Percentiles rank a stretch among this genome's conserved stretches.
Conservation (phyloP, 371 early-diverging fungal species). For the Mortierella sp. region DNA sequence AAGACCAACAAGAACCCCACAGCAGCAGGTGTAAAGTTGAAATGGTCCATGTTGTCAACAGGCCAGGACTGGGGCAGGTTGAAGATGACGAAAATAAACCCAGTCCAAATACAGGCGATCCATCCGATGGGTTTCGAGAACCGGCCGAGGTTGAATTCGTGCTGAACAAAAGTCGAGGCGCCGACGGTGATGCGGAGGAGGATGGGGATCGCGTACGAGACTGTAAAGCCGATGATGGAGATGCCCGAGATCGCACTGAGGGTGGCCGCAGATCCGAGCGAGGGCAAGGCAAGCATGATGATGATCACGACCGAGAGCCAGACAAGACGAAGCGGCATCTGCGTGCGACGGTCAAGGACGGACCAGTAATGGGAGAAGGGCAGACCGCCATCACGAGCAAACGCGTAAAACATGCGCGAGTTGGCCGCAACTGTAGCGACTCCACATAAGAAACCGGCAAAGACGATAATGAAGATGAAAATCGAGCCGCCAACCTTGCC, state of each 20-base stretch:
- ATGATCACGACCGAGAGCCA: slow-evolving; percentile 64
- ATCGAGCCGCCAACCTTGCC: slow-evolving; percentile 63
- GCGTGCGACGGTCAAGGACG: slow-evolving; percentile 56
- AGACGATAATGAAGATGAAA: slow-evolving; percentile 67
- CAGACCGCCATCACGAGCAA: slow-evolving; percentile 79
- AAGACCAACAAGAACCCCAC: slow-evolving; percentile 64
- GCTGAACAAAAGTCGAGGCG: slow-evolving; percentile 47
- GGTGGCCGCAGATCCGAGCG: slow-evolving; percentile 67
- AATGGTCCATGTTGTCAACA: slow-evolving; percentile 52
- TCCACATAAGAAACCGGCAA: slow-evolving; percentile 72
- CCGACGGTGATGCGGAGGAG: slow-evolving; percentile 65
- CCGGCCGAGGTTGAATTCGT: slow-evolving; percentile 62
- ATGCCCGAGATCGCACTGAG: slow-evolving; percentile 70
- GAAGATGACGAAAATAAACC: slow-evolving; percentile 63
- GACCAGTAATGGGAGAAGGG: slow-evolving; percentile 52
- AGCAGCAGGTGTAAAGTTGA: slow-evolving; percentile 69
- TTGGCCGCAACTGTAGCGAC: slow-evolving; percentile 67
- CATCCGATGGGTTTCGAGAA: slow-evolving; percentile 59
- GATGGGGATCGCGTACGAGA: slow-evolving; percentile 67
- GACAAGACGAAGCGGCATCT: slow-evolving; percentile 61
- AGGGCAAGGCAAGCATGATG: slow-evolving; percentile 40
- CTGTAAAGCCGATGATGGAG: slow-evolving; percentile 64
- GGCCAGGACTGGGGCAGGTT: slow-evolving; percentile 61
- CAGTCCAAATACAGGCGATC: slow-evolving; percentile 59
- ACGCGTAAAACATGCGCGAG: slow-evolving; percentile 84